phyloP scores from a whole-genome alignment of 352 stramenopile genomes.

The Pythium brachiatum region DNA sequence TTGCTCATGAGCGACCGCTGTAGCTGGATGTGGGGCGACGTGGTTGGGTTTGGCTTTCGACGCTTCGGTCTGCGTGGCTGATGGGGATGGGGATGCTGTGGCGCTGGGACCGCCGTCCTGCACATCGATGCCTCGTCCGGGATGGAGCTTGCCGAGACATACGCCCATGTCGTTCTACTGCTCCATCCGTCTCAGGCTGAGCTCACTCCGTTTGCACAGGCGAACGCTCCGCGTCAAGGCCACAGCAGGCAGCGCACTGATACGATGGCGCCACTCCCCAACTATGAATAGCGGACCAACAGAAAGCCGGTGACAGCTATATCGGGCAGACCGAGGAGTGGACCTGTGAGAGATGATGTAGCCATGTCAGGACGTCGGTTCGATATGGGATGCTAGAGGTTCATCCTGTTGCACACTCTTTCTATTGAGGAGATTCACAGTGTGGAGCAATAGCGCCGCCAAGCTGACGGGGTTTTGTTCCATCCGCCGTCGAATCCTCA shows the following conservation, averaged over 20 bases:
- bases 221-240: neutral
- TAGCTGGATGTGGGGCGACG: conserved; percentile 7
- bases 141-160: conserved; percentile 23
- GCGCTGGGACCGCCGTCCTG: neutral
- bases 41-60: conserved; percentile 14
- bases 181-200: conserved; percentile 1
- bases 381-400: no score
- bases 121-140: conserved; percentile 9
- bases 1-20: neutral
- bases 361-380: no score
- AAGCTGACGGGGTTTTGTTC: no score
- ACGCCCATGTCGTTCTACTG: conserved; percentile 20
- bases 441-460: no score
- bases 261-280: neutral
- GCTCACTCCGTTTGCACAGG: neutral
- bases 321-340: no score
- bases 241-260: neutral
- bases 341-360: no score
- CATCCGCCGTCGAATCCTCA: no score
- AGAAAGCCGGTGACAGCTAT: no score
- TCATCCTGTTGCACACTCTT: no score
- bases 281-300: conserved; percentile 1
- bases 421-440: no score
- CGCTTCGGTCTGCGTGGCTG: neutral
- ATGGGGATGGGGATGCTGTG: neutral